These are phyloP conservation scores for Melanomma pulvis-pyrius DNA, from an alignment of 495 filamentous ascomycete species.

Conservation along the genomic window DNA sequence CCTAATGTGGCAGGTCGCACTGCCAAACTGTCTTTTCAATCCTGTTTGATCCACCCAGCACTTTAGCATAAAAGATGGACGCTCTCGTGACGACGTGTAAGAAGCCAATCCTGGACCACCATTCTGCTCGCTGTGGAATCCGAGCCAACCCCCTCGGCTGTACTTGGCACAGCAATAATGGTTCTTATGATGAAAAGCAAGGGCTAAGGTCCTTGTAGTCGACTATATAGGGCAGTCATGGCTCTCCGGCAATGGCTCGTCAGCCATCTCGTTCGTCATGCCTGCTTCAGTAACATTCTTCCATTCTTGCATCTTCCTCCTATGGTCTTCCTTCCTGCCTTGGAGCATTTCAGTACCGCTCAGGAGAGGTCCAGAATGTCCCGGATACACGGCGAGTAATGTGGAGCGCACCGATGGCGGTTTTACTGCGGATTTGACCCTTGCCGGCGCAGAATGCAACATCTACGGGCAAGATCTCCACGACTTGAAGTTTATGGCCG, in stretches of 20 bases:
- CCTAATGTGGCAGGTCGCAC: conserved; percentile 19
- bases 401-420: conserved; percentile 12
- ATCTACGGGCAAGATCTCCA: conserved; percentile 32
- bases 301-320: conserved; percentile 4
- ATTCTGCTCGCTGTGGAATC: conserved; percentile 12
- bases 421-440: conserved; percentile 32
- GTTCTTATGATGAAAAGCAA: conserved; percentile 21
- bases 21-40: background rate
- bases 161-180: conserved; percentile 11
- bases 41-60: background rate
- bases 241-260: conserved; percentile 22
- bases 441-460: conserved; percentile 37
- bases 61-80: conserved; percentile 26
- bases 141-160: conserved; percentile 12
- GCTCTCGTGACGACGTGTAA: conserved; percentile 32
- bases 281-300: conserved; percentile 19
- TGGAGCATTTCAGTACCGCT: conserved; percentile 14
- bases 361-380: conserved; percentile 13
- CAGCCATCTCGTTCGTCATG: conserved; percentile 19
- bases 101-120: conserved; percentile 8
- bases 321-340: conserved; percentile 11
- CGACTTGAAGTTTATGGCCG: conserved; percentile 31
- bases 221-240: conserved; percentile 33
- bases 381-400: conserved; percentile 30
- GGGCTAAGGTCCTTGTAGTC: conserved; percentile 29